Base-by-base conservation (phyloP, 441 rosid species). In the Erysimum cheiri region DNA sequence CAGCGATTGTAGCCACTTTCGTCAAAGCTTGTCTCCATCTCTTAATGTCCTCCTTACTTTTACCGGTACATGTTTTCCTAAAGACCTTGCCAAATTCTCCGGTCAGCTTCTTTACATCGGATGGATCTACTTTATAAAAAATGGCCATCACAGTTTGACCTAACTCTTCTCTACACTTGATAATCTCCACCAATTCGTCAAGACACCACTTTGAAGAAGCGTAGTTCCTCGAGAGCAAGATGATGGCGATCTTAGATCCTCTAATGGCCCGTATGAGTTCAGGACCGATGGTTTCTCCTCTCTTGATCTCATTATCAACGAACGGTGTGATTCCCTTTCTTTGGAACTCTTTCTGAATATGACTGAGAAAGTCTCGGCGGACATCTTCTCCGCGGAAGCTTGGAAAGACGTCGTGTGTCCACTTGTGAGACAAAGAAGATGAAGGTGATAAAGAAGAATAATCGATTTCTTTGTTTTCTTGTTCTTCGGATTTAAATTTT, bases 371-470 rank as follows among this genome's bases (percentile, higher is more conserved):
- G 46, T 56, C 2, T 8, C 4, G 3, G 10, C 56, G 64, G 8
- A 68, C 33, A n/a, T 68, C 72, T 56, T 32, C 72, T 11, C 72
- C 72, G 0, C 46, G 63, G 36, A 68, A 68, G 56, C 72, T 68
- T 1, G 22, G 46, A 44, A 68, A 68, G 44, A 56, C 72, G 15
- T 68, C 36, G 26, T 44, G 26, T 29, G 11, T 39, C 61, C 61
- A 53, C 4, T 28, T 43, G 3, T 4, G 52, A 53, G 70, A 36
- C 14, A 22, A 28, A 10, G 49, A n/a, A 64, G 24, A 35, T 47
- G 28, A 6, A 62, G 40, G 11, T 11, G 62, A 36, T 5, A 17
- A 58, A 3, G 32, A 37, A 36, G 32, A 58, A 9, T 57, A 57
- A 9, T 57, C 15, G 31, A 57, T 10, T 57, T 35, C 29, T 35